Percentiles rank a stretch among this genome's conserved stretches.
phyloP scores from a whole-genome alignment of 441 rosid genomes.

The Cnidoscolus chayamansa region DNA sequence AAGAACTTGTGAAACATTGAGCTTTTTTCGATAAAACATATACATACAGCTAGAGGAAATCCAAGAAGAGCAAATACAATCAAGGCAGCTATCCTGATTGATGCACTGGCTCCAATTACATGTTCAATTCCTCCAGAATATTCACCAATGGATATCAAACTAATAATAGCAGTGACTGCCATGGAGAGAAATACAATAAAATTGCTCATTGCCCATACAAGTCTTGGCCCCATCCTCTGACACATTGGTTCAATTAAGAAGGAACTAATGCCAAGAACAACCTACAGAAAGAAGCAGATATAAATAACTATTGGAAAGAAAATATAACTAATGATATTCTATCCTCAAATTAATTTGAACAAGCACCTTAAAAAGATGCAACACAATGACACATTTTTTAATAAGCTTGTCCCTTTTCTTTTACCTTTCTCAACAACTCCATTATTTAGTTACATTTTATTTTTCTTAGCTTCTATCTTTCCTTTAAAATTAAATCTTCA shows the following conservation, averaged over 20 bases:
- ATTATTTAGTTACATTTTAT: background rate
- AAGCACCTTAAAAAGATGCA: background rate
- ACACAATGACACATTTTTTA: background rate
- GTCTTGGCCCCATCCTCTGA: conserved; percentile 65
- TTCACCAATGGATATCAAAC: conserved; percentile 54
- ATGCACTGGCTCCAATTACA: conserved; percentile 52
- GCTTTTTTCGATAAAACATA: conserved; percentile 5
- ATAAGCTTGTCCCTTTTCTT: background rate
- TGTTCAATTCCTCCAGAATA: conserved; percentile 54
- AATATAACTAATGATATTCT: background rate
- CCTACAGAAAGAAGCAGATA: conserved; percentile 39
- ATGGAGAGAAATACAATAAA: conserved; percentile 79
- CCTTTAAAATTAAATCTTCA: background rate
- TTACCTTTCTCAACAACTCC: background rate
- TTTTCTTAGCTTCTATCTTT: background rate
- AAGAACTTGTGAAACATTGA: background rate
- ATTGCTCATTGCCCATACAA: conserved; percentile 90
- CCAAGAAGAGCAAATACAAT: conserved; percentile 85
- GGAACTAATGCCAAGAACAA: conserved; percentile 90
- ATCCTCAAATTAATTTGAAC: conserved; percentile 10
- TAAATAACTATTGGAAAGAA: conserved; percentile 13
- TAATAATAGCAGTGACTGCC: conserved; percentile 74
- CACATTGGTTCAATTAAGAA: conserved; percentile 89
- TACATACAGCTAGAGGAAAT: conserved; percentile 90
- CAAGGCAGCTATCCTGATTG: conserved; percentile 67